Conservation (phyloP, 2,329 filamentous ascomycete genomes). For the Aspergillus carbonarius region DNA sequence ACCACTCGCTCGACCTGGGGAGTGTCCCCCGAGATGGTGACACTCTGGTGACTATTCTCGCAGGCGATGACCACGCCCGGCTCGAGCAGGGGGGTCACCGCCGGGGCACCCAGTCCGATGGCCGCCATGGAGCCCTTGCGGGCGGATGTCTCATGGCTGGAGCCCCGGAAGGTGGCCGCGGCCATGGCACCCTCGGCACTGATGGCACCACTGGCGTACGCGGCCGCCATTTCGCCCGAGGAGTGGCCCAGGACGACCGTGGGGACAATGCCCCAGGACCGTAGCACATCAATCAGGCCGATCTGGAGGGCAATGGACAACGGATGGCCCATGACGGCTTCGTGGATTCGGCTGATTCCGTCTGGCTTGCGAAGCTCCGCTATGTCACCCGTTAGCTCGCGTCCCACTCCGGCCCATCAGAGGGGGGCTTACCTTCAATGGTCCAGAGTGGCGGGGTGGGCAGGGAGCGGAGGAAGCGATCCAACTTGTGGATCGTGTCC, state of each 20-base stretch:
- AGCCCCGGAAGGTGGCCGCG: neutral
- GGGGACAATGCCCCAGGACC: conserved; percentile 16
- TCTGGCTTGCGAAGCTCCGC: neutral
- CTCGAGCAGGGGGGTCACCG: neutral
- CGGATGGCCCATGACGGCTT: conserved; percentile 6
- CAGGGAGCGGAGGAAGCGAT: neutral
- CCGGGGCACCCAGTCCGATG: neutral
- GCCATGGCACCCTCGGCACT: conserved; percentile 3
- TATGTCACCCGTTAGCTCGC: neutral
- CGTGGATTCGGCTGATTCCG: neutral
- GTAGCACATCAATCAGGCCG: conserved; percentile 26
- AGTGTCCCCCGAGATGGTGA: neutral
- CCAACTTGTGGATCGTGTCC: neutral
- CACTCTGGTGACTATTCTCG: neutral
- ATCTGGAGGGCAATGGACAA: conserved; percentile 28
- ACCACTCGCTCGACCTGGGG: neutral
- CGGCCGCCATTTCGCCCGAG: conserved; percentile 26
- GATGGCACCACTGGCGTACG: conserved; percentile 22
- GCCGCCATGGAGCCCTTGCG: neutral
- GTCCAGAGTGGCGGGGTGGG: neutral
- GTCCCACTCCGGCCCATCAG: no score
- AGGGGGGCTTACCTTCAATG: neutral
- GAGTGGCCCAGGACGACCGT: conserved; percentile 25
- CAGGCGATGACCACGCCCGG: neutral
- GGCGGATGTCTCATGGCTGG: neutral